Evolutionary conservation across 176 grass and related monocot genomes (phyloP).

Genomic region (Hsuehochloa calcarea): DNA sequence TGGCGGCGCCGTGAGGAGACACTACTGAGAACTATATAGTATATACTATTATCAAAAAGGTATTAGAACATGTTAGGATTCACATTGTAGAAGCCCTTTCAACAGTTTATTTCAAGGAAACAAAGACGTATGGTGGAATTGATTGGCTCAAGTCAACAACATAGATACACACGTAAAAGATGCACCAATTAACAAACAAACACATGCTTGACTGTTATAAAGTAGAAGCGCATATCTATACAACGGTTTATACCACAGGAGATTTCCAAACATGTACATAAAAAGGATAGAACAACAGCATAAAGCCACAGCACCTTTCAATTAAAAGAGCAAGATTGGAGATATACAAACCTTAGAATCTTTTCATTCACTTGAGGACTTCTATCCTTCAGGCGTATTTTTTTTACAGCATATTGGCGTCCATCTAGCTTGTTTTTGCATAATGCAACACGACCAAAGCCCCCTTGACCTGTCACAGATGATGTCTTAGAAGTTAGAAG

Average conservation of each 20-base stretch:
- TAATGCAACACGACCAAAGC: constrained; percentile 83
- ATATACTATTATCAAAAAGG: constrained; percentile 16
- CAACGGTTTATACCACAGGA: neutral
- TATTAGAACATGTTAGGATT: neutral
- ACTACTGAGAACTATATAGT: neutral
- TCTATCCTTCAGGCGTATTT: constrained; percentile 89
- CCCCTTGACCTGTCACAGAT: constrained; percentile 65
- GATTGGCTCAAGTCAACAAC: neutral
- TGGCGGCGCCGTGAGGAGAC: too few relatives aligned
- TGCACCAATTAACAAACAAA: constrained; percentile 9
- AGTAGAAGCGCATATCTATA: neutral
- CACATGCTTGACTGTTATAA: neutral
- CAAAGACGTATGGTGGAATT: neutral
- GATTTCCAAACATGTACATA: constrained; percentile 17
- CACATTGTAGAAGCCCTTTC: constrained; percentile 4
- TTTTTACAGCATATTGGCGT: constrained; percentile 97
- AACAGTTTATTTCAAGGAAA: constrained; percentile 13
- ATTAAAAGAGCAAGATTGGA: constrained; percentile 24
- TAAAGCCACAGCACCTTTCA: neutral
- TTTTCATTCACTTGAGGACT: constrained; percentile 84
- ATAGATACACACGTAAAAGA: constrained; percentile 7
- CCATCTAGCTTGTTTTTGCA: constrained; percentile 96
- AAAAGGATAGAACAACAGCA: neutral
- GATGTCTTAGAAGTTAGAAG: neutral
- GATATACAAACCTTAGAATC: constrained; percentile 77